A percentile compares a stretch with the other conserved stretches of the same genome.
These are phyloP conservation scores for Talaromyces sp. DNA, from an alignment of 2,329 filamentous ascomycete genomes.

Conservation along the genomic window DNA sequence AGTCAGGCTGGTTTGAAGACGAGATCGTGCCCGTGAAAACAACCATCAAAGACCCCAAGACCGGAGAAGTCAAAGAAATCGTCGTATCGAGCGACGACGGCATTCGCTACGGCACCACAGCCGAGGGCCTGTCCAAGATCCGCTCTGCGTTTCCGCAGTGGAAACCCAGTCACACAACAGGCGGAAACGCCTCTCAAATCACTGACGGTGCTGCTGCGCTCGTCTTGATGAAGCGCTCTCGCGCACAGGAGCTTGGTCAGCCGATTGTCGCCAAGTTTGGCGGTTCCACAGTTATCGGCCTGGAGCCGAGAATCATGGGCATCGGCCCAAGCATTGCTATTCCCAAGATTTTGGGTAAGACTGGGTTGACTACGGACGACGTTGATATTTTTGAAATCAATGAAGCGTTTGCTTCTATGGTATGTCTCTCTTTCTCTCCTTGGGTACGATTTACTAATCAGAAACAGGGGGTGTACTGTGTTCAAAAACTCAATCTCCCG, in stretches of 20 bases:
- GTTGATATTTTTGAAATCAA: slow-evolving; percentile 53
- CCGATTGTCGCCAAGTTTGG: slow-evolving; percentile 85
- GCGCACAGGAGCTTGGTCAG: slow-evolving; percentile 77
- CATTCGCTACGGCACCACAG: slow-evolving; percentile 74
- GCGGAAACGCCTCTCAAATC: slow-evolving; percentile 88
- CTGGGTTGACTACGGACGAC: slow-evolving; percentile 57
- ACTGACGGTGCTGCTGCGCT: slow-evolving; percentile 89
- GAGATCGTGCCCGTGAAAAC: slow-evolving; percentile 82
- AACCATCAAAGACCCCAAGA: slow-evolving; percentile 81
- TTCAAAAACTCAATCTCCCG: slow-evolving; percentile 74
- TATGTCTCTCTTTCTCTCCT: slow-evolving; percentile 11
- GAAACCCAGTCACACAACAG: slow-evolving; percentile 76
- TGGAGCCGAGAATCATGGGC: slow-evolving; percentile 87
- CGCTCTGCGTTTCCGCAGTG: slow-evolving; percentile 74
- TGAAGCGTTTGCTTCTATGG: slow-evolving; percentile 78
- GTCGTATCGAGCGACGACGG: slow-evolving; percentile 79
- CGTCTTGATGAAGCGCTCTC: slow-evolving; percentile 84
- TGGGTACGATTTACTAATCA: slow-evolving; percentile 2
- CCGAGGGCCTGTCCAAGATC: slow-evolving; percentile 78
- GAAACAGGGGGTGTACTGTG: slow-evolving; percentile 75
- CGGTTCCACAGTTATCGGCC: slow-evolving; percentile 72
- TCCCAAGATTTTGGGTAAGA: slow-evolving; percentile 77
- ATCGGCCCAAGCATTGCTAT: slow-evolving; percentile 89
- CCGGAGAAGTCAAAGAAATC: slow-evolving; percentile 71
- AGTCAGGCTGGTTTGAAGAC: slow-evolving; percentile 75